Conservation (phyloP, 768 basidiomycete species). For the Zangia roseola region DNA sequence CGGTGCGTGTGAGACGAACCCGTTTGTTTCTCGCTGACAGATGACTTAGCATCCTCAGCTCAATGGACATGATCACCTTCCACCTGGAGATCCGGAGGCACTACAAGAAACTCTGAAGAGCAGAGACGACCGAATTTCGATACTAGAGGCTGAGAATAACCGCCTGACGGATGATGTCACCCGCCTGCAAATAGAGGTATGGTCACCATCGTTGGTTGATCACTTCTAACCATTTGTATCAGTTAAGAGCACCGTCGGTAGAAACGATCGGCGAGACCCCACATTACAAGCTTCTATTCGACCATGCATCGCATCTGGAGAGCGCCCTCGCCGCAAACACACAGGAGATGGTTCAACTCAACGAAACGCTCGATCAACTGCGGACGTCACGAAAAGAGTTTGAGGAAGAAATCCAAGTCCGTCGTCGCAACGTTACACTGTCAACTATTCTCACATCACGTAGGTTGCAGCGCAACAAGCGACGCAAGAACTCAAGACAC, state of each 20-base stretch:
- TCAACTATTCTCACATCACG: conserved; percentile 13
- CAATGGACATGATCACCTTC: conserved; percentile 41
- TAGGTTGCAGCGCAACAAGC: conserved; percentile 46
- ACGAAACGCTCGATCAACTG: conserved; percentile 44
- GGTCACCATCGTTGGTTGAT: conserved; percentile 3
- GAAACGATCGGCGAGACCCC: conserved; percentile 47
- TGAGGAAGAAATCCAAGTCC: conserved; percentile 46
- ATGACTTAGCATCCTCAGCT: conserved; percentile 39
- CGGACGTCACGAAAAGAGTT: conserved; percentile 43
- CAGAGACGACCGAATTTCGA: conserved; percentile 44
- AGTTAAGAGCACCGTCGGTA: conserved; percentile 45
- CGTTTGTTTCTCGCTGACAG: conserved; percentile 35
- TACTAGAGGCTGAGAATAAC: conserved; percentile 47
- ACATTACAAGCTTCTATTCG: conserved; percentile 55
- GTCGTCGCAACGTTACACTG: conserved; percentile 19
- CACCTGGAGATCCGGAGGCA: conserved; percentile 42
- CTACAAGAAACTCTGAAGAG: conserved; percentile 25
- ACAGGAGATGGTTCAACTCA: conserved; percentile 39
- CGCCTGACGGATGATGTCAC: conserved; percentile 46
- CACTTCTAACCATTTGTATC: not conserved
- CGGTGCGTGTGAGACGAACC: conserved; percentile 58
- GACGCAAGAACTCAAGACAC: conserved; percentile 60
- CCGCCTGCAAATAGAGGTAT: conserved; percentile 46
- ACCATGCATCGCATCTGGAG: conserved; percentile 51
- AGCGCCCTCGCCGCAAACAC: conserved; percentile 39